Evolutionary conservation across 371 early-diverging fungal species (phyloP), one percentile per base, ranked within the genome.

Genomic region (Rhizopus sp.): DNA sequence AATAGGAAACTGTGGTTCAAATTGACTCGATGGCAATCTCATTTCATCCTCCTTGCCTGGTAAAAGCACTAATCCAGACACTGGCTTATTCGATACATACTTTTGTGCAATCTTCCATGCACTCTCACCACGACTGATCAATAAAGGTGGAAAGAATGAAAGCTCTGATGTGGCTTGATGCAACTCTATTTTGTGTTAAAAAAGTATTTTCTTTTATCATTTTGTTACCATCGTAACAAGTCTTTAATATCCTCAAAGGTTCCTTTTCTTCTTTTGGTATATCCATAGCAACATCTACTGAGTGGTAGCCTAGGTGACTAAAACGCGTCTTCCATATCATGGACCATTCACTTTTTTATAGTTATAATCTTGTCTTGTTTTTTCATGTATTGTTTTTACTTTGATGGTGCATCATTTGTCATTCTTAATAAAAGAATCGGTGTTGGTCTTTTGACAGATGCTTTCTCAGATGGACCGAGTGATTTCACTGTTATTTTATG

Each of bases 1-100:
- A 2, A 77, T 62, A 0, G 73, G 72, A 52, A 77, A 73, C 17
- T 60, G 55, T n/a, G 77, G 77, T 32, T 77, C 77, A 53, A 73
- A 77, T 60, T 66, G 64, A 32, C 50, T 59, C n/a, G 38, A 45
- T 35, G 60, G 67, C 30, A 47, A 31, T 13, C 12, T 46, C 16
- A 34, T 1, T 4, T 17, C 33, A 46, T 60, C 51, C 16, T 64
- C 23, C 0, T 41, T 3, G 31, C 1, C 7, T 48, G 29, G 1
- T 59, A 50, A 0, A 71, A 77, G 47, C 0, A 71, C 60, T 12
- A 73, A 41, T 5, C 68, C 77, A 46, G 77, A 72, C 1, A 68
- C 72, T 1, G 77, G 77, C n/a, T 77, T 57, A 32, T 73, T 73
- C 31, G 70, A 64, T 0, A 77, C 74, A 48, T 60, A 77, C 23